Percentiles rank a stretch among this genome's conserved stretches.
Evolutionary conservation across 1,284 basidiomycete species (phyloP).

Genomic region (Stygiomarasmius scandens): DNA sequence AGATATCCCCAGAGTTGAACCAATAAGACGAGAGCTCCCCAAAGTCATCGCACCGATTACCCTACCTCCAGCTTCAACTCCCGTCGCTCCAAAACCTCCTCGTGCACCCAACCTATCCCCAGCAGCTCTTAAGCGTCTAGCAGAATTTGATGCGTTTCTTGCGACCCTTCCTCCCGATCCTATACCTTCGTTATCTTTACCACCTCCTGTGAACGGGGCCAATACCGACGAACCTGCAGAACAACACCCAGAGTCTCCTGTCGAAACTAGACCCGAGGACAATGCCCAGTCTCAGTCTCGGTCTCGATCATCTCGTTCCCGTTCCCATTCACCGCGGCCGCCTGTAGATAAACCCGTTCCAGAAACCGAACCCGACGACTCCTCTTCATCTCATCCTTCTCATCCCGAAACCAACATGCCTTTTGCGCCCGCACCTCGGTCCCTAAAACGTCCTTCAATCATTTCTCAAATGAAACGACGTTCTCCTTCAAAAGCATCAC

Average conservation of each 20-base stretch:
- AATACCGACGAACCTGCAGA: background rate
- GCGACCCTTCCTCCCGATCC: background rate
- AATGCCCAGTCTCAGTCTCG: background rate
- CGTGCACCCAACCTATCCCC: constrained; percentile 7
- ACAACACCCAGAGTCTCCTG: background rate
- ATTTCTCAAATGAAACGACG: background rate
- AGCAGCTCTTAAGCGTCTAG: background rate
- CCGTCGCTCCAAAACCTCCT: background rate
- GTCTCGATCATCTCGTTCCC: background rate
- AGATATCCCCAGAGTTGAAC: background rate
- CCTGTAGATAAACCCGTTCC: background rate
- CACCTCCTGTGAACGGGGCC: background rate
- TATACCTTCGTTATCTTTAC: background rate
- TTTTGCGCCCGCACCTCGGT: background rate
- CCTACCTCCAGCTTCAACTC: background rate
- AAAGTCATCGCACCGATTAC: background rate
- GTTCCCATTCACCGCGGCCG: too few species aligned
- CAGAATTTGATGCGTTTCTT: constrained; percentile 13
- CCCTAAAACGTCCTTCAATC: background rate
- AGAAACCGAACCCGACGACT: too few species aligned
- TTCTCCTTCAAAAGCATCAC: background rate
- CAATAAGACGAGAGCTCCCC: background rate
- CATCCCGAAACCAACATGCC: background rate
- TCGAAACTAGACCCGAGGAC: background rate
- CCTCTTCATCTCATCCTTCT: background rate